A percentile compares a stretch with the other conserved stretches of the same genome.
phyloP scores from a whole-genome alignment of 352 stramenopile species.

The Globisporangium splendens region DNA sequence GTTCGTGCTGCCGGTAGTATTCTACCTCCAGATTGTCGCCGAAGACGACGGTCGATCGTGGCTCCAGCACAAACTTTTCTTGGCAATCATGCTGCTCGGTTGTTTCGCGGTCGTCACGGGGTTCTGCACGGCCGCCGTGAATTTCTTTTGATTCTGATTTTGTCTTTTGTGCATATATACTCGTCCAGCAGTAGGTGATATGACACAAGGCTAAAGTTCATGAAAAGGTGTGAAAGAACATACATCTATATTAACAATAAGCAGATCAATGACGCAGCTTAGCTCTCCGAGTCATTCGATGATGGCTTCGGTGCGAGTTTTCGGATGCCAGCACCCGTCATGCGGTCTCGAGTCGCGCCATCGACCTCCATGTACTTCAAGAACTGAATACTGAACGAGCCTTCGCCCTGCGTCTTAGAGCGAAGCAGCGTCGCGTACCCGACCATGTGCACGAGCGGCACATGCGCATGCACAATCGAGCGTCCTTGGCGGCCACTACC shows the following conservation, averaged over 20 bases:
- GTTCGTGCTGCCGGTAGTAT: slow-evolving; percentile 71
- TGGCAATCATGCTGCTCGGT: slow-evolving; percentile 17
- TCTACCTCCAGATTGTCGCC: slow-evolving; percentile 52
- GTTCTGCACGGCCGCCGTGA: slow-evolving; percentile 18
- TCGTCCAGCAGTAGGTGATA: not conserved
- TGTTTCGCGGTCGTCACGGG: slow-evolving; percentile 17
- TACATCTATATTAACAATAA: slow-evolving; percentile 4
- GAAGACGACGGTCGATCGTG: not conserved
- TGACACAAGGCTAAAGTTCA: not conserved
- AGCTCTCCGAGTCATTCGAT: not conserved
- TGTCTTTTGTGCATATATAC: not conserved
- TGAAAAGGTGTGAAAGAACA: slow-evolving; percentile 3
- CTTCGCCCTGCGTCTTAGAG: slow-evolving; percentile 77
- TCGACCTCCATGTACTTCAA: slow-evolving; percentile 67
- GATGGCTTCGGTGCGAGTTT: not conserved
- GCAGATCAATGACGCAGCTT: not conserved
- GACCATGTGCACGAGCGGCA: slow-evolving; percentile 74
- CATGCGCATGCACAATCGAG: slow-evolving; percentile 58
- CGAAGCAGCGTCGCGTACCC: slow-evolving; percentile 75
- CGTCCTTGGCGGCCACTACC: slow-evolving; percentile 29
- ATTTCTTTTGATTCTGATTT: slow-evolving; percentile 14
- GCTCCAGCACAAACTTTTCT: slow-evolving; percentile 7
- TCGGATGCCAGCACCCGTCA: slow-evolving; percentile 21
- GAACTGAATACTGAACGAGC: slow-evolving; percentile 76
- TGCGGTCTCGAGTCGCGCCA: slow-evolving; percentile 39